phyloP scores from a whole-genome alignment of 441 rosid genomes.

The Erodium trifolium region DNA sequence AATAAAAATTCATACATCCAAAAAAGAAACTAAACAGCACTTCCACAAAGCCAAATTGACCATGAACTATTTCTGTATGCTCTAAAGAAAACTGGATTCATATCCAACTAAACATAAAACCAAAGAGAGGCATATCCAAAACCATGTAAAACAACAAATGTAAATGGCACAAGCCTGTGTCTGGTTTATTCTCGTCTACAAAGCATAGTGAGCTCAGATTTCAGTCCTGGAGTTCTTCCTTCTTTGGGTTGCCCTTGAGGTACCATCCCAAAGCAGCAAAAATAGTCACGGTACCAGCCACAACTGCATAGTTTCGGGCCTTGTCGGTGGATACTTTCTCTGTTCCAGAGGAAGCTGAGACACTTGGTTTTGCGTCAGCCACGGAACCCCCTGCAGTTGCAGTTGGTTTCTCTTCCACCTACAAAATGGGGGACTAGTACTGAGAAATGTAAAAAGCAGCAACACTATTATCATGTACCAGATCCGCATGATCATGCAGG shows the following conservation, averaged over 20 bases:
- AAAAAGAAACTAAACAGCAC: background rate
- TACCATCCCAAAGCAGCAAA: constrained; percentile 78
- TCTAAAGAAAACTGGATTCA: background rate
- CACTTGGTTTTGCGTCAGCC: background rate
- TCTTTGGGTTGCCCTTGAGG: constrained; percentile 60
- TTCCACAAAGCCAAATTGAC: background rate
- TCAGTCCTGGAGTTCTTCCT: constrained; percentile 47
- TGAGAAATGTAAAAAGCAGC: background rate
- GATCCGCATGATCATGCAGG: too few relatives aligned
- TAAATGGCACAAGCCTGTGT: background rate
- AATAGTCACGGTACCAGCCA: constrained; percentile 55
- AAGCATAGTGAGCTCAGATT: constrained; percentile 23
- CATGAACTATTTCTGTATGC: background rate
- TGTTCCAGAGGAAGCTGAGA: background rate
- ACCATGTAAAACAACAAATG: background rate
- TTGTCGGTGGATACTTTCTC: constrained; percentile 53
- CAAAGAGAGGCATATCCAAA: background rate
- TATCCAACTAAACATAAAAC: background rate
- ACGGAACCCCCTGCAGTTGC: background rate
- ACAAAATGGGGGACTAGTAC: background rate
- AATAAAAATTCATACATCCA: background rate
- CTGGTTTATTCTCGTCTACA: background rate
- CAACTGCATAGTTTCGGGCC: constrained; percentile 67
- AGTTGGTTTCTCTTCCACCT: background rate
- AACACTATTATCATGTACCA: background rate